Conservation (phyloP, 345 rosid species). For the Pugionium dolabratum region DNA sequence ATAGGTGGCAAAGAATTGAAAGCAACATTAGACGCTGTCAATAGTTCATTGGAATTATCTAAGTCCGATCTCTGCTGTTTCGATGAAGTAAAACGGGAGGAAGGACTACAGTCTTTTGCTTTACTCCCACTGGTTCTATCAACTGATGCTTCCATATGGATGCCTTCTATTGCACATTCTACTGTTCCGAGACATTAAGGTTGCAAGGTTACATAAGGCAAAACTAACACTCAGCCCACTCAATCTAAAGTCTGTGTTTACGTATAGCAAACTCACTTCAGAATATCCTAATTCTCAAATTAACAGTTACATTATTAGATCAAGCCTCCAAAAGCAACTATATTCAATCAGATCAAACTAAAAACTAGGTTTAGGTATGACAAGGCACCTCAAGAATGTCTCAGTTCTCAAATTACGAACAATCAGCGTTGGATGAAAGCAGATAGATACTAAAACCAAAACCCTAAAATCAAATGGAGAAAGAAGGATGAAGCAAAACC, state of each 20-base stretch:
- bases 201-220: conserved; percentile 5
- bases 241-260: not conserved
- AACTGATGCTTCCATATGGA: conserved; percentile 37
- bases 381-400: too few species aligned
- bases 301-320: not conserved
- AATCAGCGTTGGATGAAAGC: not conserved
- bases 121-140: conserved; percentile 39
- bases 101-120: conserved; percentile 25
- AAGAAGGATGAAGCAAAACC: not conserved
- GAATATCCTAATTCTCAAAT: not conserved
- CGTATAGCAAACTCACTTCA: not conserved
- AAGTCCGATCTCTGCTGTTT: conserved; percentile 41
- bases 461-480: not conserved
- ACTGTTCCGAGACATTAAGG: conserved; percentile 24
- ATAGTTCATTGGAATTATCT: conserved; percentile 13
- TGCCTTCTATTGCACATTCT: conserved; percentile 44
- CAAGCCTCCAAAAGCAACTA: not conserved
- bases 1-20: conserved; percentile 72
- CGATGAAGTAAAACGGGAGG: conserved; percentile 7
- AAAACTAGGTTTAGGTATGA: too few species aligned
- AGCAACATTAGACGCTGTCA: conserved; percentile 44
- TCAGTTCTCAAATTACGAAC: not conserved
- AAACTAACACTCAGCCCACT: not conserved
- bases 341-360: not conserved
- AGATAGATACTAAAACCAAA: not conserved